phyloP scores from a whole-genome alignment of 148 eudicot genomes.

The Chenopodium berlandieri region DNA sequence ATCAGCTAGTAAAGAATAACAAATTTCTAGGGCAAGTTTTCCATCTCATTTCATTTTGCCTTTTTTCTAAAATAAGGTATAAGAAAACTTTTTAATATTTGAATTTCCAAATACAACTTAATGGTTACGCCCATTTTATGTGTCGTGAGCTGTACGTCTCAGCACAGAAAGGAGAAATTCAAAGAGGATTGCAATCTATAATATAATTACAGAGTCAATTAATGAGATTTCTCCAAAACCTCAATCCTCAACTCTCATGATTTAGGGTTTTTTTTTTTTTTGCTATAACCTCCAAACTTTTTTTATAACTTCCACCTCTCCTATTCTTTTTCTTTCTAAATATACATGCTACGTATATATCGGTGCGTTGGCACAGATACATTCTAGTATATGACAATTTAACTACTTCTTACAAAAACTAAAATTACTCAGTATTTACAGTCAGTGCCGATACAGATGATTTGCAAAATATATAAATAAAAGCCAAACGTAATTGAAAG shows the following conservation, averaged over 20 bases:
- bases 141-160: background rate
- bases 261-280: no score
- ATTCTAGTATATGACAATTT: background rate
- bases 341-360: no score
- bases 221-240: no score
- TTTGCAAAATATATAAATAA: background rate
- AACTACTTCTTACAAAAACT: background rate
- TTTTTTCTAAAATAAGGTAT: background rate
- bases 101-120: background rate
- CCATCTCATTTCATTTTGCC: background rate
- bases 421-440: background rate
- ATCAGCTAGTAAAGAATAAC: background rate
- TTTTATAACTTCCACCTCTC: no score
- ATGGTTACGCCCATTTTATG: background rate
- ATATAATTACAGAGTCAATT: no score
- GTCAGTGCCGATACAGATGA: background rate
- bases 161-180: background rate
- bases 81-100: background rate
- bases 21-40: background rate
- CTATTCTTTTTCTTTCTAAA: no score
- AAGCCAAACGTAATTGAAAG: constrained; percentile 11
- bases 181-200: background rate
- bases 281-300: no score
- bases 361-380: no score
- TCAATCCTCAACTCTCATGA: no score